Evolutionary conservation across 345 rosid genomes (phyloP).

Genomic region (Noccaea caerulescens): DNA sequence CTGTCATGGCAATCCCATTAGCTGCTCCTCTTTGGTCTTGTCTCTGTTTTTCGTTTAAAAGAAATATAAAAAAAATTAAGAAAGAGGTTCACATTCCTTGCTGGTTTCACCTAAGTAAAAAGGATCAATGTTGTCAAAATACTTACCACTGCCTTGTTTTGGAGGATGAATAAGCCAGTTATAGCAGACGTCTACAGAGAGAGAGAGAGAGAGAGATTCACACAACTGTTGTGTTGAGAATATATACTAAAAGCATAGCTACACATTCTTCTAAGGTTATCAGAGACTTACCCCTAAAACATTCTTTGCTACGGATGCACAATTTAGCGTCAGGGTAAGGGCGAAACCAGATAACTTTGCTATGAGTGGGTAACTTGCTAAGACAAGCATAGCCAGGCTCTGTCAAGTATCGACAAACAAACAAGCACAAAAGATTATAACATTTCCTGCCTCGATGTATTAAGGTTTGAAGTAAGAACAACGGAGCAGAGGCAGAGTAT

Average conservation of each 20-base stretch:
- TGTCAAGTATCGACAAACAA: constrained; percentile 43
- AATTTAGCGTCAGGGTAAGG: constrained; percentile 56
- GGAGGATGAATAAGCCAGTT: constrained; percentile 67
- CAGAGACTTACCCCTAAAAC: constrained; percentile 61
- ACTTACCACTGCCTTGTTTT: constrained; percentile 66
- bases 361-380: constrained; percentile 69
- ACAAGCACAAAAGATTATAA: constrained; percentile 24
- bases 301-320: constrained; percentile 70
- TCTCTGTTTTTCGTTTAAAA: constrained; percentile 40
- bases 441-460: constrained; percentile 5
- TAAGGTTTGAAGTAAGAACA: neutral
- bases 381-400: constrained; percentile 57
- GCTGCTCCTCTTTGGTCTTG: constrained; percentile 72
- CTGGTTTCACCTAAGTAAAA: neutral
- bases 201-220: neutral
- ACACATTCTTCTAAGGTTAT: constrained; percentile 5
- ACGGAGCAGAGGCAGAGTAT: neutral
- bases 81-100: neutral
- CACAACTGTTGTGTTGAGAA: constrained; percentile 4
- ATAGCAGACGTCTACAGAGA: constrained; percentile 49
- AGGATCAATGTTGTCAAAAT: neutral
- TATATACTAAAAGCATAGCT: neutral
- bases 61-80: neutral
- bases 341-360: constrained; percentile 68
- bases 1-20: constrained; percentile 69